Conservation (phyloP, 2,329 filamentous ascomycete species). For the Rachicladosporium sp. region DNA sequence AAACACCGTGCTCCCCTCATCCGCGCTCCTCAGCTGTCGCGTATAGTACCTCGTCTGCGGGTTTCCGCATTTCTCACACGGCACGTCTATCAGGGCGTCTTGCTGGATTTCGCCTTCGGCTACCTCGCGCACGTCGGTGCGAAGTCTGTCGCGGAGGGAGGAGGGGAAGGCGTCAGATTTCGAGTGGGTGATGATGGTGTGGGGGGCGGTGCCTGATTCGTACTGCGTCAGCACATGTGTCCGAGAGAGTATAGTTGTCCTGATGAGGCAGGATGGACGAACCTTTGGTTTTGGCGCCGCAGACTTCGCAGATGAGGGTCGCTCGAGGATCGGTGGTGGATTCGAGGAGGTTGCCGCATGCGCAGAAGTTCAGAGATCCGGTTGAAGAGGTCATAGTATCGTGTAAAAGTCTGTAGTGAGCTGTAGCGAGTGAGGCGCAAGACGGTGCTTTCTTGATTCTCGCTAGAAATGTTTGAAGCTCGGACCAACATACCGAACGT, state of each 20-base stretch:
- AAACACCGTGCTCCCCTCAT: constrained; percentile 89
- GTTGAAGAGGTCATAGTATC: constrained; percentile 32
- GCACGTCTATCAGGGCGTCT: constrained; percentile 54
- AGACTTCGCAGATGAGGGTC: constrained; percentile 71
- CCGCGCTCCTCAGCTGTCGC: constrained; percentile 77
- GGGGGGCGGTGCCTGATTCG: constrained; percentile 56
- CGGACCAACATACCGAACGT: constrained; percentile 1
- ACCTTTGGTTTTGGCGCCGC: constrained; percentile 68
- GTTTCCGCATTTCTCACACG: constrained; percentile 68
- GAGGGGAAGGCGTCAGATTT: constrained; percentile 87
- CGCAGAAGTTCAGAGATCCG: constrained; percentile 85
- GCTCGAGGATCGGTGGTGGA: constrained; percentile 66
- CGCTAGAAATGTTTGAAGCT: background rate
- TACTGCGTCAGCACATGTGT: background rate
- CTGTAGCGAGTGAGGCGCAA: no score
- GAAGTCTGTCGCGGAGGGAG: constrained; percentile 63
- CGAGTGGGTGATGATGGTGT: constrained; percentile 68
- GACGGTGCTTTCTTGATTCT: background rate
- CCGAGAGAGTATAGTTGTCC: background rate
- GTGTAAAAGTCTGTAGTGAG: no score
- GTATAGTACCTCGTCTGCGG: constrained; percentile 76
- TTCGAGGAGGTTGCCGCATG: constrained; percentile 79
- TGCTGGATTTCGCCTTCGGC: constrained; percentile 56
- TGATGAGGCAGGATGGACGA: no score
- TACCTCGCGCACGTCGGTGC: constrained; percentile 72